phyloP scores from a whole-genome alignment of 495 filamentous ascomycete species.

The Amphirosellinia nigrospora region DNA sequence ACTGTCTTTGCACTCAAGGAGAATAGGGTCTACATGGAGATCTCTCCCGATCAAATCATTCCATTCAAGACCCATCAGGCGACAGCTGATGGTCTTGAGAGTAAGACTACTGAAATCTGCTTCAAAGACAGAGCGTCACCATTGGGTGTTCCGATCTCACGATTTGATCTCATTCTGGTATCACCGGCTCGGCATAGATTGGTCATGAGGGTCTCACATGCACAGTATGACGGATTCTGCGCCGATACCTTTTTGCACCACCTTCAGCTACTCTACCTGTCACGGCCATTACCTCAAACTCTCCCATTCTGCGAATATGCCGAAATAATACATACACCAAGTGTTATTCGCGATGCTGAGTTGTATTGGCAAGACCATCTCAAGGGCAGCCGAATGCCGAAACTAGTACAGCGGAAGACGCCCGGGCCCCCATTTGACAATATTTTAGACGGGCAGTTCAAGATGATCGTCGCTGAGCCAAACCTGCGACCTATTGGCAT shows the following conservation, averaged over 20 bases:
- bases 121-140: neutral
- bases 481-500: neutral
- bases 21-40: neutral
- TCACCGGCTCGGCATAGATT: neutral
- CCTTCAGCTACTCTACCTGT: neutral
- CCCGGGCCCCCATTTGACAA: neutral
- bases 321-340: neutral
- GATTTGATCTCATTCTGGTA: neutral
- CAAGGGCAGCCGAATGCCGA: neutral
- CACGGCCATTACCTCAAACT: neutral
- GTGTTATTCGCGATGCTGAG: neutral
- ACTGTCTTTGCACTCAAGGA: neutral
- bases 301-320: neutral
- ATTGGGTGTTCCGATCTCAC: neutral
- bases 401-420: neutral
- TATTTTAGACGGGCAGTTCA: neutral
- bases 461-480: neutral
- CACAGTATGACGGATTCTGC: conserved; percentile 3
- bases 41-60: neutral
- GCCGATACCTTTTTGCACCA: neutral
- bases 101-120: neutral
- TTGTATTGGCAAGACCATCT: conserved; percentile 3
- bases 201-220: neutral
- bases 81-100: neutral
- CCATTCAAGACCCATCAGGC: neutral